A percentile compares a stretch with the other conserved stretches of the same genome.
These are phyloP conservation scores for Fagopyrum tataricum DNA, from an alignment of 148 eudicot genomes.

Conservation along the genomic window DNA sequence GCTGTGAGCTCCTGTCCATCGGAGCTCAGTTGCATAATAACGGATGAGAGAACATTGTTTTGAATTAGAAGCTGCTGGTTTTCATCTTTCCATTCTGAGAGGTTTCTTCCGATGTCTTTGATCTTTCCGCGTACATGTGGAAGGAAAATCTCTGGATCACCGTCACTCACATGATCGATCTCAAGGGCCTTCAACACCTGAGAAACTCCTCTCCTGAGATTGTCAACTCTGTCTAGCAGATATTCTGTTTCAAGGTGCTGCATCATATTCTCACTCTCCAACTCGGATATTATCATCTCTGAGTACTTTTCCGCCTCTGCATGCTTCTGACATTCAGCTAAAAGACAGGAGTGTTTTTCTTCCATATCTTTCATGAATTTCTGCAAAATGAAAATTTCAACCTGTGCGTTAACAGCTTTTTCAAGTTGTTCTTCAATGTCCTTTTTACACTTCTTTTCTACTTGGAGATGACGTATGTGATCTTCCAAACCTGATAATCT, in stretches of 20 bases:
- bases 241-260: constrained; percentile 78
- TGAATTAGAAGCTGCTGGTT: constrained; percentile 55
- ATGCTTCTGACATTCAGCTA: constrained; percentile 72
- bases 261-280: constrained; percentile 87
- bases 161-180: constrained; percentile 29
- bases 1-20: constrained; percentile 47
- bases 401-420: constrained; percentile 72
- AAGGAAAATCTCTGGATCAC: constrained; percentile 43
- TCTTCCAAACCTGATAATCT: constrained; percentile 60
- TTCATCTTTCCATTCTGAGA: constrained; percentile 49
- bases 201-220: constrained; percentile 59
- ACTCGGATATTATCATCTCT: constrained; percentile 69
- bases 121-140: constrained; percentile 43
- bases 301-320: constrained; percentile 61
- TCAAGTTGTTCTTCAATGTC: constrained; percentile 88
- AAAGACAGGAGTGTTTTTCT: constrained; percentile 56
- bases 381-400: constrained; percentile 76
- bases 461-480: constrained; percentile 47
- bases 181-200: constrained; percentile 58
- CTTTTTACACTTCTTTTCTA: constrained; percentile 55
- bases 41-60: constrained; percentile 57
- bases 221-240: constrained; percentile 61
- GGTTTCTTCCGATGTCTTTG: constrained; percentile 31
- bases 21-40: constrained; percentile 46
- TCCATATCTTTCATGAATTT: constrained; percentile 89